phyloP scores from a whole-genome alignment of 768 basidiomycete species.

The Kwoniella heveanensis region DNA sequence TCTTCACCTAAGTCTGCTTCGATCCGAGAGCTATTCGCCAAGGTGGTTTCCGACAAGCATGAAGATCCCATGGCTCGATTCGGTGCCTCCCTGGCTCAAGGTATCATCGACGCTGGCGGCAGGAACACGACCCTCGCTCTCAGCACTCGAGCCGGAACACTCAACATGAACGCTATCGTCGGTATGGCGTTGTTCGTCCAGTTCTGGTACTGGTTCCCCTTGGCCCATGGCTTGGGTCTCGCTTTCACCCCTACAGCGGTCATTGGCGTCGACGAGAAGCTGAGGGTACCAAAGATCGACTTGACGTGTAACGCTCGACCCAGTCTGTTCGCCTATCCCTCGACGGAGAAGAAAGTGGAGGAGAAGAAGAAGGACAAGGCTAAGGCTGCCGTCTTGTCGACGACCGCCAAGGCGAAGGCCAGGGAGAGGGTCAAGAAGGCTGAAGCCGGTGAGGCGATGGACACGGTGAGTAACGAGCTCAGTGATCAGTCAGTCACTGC shows the following conservation, averaged over 20 bases:
- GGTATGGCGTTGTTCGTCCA: conserved; percentile 99
- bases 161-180: conserved; percentile 90
- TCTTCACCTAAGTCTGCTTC: conserved; percentile 77
- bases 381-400: conserved; percentile 91
- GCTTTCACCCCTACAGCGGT: conserved; percentile 95
- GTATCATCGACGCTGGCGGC: conserved; percentile 96
- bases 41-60: conserved; percentile 92
- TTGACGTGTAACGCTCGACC: conserved; percentile 87
- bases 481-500: too few relatives aligned
- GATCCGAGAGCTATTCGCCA: conserved; percentile 80
- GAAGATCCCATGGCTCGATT: conserved; percentile 99
- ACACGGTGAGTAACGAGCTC: conserved; percentile 71
- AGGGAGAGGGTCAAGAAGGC: conserved; percentile 86
- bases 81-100: conserved; percentile 92
- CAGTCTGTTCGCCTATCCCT: conserved; percentile 88
- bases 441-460: conserved; percentile 75
- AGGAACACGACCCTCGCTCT: conserved; percentile 92
- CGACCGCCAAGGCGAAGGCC: conserved; percentile 95
- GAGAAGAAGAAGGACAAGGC: conserved; percentile 91
- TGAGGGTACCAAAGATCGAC: conserved; percentile 93
- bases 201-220: conserved; percentile 99
- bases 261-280: conserved; percentile 81
- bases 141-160: conserved; percentile 87
- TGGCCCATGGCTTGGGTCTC: conserved; percentile 87
- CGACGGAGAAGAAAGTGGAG: conserved; percentile 80